Conservation (phyloP, 352 stramenopile genomes). For the Pythium vanterpoolii region DNA sequence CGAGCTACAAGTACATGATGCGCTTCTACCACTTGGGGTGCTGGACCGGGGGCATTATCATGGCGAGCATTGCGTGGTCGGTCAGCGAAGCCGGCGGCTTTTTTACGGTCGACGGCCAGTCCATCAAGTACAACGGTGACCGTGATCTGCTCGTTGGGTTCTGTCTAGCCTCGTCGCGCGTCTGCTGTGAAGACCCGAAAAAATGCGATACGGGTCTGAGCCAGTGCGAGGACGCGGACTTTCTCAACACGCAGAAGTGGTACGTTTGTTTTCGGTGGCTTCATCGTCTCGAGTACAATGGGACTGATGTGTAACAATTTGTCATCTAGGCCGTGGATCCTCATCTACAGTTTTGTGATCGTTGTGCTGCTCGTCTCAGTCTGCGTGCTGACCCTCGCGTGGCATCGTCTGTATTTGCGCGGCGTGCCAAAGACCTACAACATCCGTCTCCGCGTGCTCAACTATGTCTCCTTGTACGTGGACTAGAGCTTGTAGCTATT, state of each 20-base stretch:
- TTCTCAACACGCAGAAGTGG: constrained; percentile 80
- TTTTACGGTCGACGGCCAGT: constrained; percentile 81
- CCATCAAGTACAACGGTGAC: constrained; percentile 70
- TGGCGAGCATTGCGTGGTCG: constrained; percentile 73
- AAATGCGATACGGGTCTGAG: constrained; percentile 37
- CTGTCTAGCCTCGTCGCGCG: constrained; percentile 77
- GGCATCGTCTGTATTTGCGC: constrained; percentile 78
- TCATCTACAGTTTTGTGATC: constrained; percentile 86
- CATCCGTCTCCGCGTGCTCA: constrained; percentile 84
- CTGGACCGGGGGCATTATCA: constrained; percentile 77
- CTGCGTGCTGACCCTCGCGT: constrained; percentile 77
- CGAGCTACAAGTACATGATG: constrained; percentile 88
- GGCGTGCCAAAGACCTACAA: constrained; percentile 88
- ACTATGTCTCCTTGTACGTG: constrained; percentile 86
- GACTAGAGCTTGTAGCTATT: not conserved
- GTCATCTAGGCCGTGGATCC: constrained; percentile 70
- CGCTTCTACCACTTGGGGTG: constrained; percentile 87
- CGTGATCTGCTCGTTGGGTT: constrained; percentile 73
- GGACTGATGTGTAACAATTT: not conserved
- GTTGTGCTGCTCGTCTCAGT: constrained; percentile 83
- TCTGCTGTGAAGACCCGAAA: constrained; percentile 59
- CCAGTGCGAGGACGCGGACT: constrained; percentile 53
- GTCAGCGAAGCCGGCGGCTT: constrained; percentile 72
- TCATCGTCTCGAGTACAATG: not conserved
- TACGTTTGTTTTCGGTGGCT: constrained; percentile 18